These are phyloP conservation scores for Ceratopteris richardii DNA, from an alignment of 75 land plant genomes.

Conservation along the genomic window DNA sequence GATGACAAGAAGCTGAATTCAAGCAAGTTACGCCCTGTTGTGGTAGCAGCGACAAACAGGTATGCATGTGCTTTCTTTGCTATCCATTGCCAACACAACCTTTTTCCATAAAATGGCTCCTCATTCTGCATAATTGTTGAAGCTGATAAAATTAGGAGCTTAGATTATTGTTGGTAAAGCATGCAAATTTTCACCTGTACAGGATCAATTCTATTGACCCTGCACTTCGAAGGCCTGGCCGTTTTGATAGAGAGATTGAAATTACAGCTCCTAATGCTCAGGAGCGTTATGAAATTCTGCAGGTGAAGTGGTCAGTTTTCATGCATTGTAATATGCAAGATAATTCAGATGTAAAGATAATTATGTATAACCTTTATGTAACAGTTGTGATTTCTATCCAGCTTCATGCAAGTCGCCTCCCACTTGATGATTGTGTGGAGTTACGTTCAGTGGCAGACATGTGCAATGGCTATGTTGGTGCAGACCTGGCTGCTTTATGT, in stretches of 20 bases:
- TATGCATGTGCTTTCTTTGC: slow-evolving; percentile 4
- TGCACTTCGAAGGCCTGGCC: slow-evolving; percentile 74
- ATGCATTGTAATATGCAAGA: background rate
- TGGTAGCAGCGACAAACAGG: slow-evolving; percentile 90
- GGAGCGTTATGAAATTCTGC: slow-evolving; percentile 68
- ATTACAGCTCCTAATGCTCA: slow-evolving; percentile 64
- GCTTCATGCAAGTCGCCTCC: slow-evolving; percentile 62
- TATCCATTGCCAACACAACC: background rate
- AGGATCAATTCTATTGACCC: slow-evolving; percentile 89
- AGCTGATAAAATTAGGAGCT: no score
- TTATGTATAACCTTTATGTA: no score
- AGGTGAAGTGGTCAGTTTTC: slow-evolving; percentile 28
- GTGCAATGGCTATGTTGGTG: slow-evolving; percentile 94
- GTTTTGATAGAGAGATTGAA: slow-evolving; percentile 83
- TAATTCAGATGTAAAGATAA: background rate
- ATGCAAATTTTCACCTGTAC: background rate
- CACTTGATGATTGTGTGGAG: slow-evolving; percentile 47
- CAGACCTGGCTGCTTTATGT: slow-evolving; percentile 83
- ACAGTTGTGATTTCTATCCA: slow-evolving; percentile 21
- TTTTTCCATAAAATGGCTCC: slow-evolving; percentile 5
- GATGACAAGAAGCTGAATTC: slow-evolving; percentile 45
- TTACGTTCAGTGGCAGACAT: slow-evolving; percentile 55
- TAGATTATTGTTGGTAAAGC: slow-evolving; percentile 5
- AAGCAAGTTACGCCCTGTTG: slow-evolving; percentile 41
- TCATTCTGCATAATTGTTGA: no score